Evolutionary conservation across 1,284 basidiomycete genomes (phyloP), one percentile per base, ranked within the genome.

Genomic region (Vanrija humicola): DNA sequence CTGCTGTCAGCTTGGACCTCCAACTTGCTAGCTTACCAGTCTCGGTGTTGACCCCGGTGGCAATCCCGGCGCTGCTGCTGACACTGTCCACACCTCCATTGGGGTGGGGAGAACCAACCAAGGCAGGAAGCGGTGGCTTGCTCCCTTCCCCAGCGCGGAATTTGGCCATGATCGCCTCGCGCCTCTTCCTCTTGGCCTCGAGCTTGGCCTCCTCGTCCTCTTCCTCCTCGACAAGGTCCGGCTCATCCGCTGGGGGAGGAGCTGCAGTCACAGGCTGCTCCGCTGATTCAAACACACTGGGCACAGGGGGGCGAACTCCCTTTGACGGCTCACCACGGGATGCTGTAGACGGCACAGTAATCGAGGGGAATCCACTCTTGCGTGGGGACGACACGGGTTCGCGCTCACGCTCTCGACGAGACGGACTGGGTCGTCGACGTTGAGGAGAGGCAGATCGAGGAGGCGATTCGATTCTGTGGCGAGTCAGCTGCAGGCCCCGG

Each of bases 131-230:
- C 1, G 54, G 54, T 1, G 56, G 56, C 46, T 62, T 58, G 28
- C 54, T 23, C 3, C 59, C 48, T 16, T 48, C 55, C 6, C 58
- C 59, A 1, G 55, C 50, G 15, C 51, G 55, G 75, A 92, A 89
- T 75, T 89, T 92, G 54, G 90, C 90, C 57, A 91, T 79, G 52
- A 96, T 92, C 21, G 88, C 90, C 63, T 86, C 85, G 40, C 91
- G 84, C 64, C 84, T 87, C 25, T 86, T 86, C 29, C 87, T 82
- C n/a, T 90, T 82, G 54, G 85, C 87, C 43, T 87, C 89, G 21
- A 92, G 79, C 5, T 86, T 78, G 55, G 86, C 82, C 68, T 90
- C 89, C 2, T 87, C 80, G 19, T 86, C 83, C 10, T 81, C 80
- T 28, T 83, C 82, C 1, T 82, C 82, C 28, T 68, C 64, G 34